A percentile compares a stretch with the other conserved stretches of the same genome.
Conservation (phyloP, 192 early-diverging fungal species). For the Obelidium mucronatum region DNA sequence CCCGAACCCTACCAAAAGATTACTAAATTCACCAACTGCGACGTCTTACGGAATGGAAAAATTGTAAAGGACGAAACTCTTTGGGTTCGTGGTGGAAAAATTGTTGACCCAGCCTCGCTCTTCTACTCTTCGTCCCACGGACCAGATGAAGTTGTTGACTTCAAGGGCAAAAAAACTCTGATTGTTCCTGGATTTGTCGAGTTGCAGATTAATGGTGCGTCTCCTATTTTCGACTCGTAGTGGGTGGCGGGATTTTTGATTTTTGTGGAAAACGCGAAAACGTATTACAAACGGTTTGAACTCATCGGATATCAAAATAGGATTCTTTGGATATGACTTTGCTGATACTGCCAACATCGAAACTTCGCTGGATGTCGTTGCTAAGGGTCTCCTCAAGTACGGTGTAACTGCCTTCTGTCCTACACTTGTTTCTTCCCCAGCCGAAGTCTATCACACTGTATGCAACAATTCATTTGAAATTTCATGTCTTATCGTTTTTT, state of each 20-base stretch:
- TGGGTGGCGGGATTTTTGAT: background rate
- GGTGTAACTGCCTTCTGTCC: constrained; percentile 86
- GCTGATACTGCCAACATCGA: constrained; percentile 67
- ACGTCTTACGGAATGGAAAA: constrained; percentile 75
- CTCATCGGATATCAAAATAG: too few relatives aligned
- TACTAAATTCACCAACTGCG: constrained; percentile 79
- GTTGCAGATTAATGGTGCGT: constrained; percentile 79
- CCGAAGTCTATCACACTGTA: constrained; percentile 69
- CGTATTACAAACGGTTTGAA: background rate
- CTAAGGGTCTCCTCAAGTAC: constrained; percentile 76
- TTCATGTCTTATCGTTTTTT: background rate
- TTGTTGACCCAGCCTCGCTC: constrained; percentile 74
- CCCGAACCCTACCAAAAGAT: constrained; percentile 38
- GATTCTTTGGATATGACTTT: constrained; percentile 79
- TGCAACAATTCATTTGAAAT: background rate
- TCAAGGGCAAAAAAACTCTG: constrained; percentile 63
- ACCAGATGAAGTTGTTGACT: constrained; percentile 75
- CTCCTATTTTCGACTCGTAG: background rate
- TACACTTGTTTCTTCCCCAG: constrained; percentile 76
- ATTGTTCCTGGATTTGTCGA: constrained; percentile 83
- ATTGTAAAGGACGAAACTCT: constrained; percentile 76
- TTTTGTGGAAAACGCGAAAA: background rate
- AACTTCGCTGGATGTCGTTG: constrained; percentile 69
- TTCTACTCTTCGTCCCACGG: constrained; percentile 73
- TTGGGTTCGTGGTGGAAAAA: constrained; percentile 79